Evolutionary conservation across 345 rosid genomes (phyloP), one percentile per base, ranked within the genome.

Genomic region (Isatis tinctoria): DNA sequence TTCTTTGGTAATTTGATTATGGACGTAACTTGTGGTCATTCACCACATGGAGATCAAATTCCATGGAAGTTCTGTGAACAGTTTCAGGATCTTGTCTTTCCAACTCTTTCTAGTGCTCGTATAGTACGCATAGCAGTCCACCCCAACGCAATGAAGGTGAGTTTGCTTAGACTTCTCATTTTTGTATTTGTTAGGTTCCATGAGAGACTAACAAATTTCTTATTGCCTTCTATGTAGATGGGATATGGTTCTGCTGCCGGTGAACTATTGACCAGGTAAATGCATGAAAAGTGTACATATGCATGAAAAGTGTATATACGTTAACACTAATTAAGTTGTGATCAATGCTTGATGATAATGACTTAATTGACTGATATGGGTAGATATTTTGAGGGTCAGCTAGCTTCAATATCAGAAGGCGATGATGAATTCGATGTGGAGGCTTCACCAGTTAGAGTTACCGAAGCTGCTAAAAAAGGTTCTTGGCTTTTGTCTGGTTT

Each of bases 11-110:
- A 67, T n/a, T 40, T 28, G 66, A 26, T 39, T 75, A n/a, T 53
- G 14, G 41, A 53, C 70, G 63, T 62, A 65, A 20, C 48, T 47
- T n/a, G 12, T 44, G 97, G 92, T 27, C 93, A 87, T 82, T 90
- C 85, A 64, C 98, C 98, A 5, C 84, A 47, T 83, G 98, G 98
- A 72, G 98, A 94, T 83, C 97, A 91, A 77, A 90, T 94, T 70
- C 97, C 97, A 16, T 94, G 98, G 98, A 94, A 94, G 78, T 91
- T 94, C 80, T 88, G 86, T 72, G 93, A 94, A 84, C 90, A 90
- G 66, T 94, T 88, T 67, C 81, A 85, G 65, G 90, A 94, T 49
- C 75, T 87, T 16, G 95, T 80, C 72, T 94, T 94, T 70, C 98
- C 98, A 67, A 87, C 82, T 62, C 87, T 90, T 74, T 88, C 97